These are phyloP conservation scores for Botryosphaeria dothidea DNA, from an alignment of 2,329 filamentous ascomycete species.

Conservation along the genomic window DNA sequence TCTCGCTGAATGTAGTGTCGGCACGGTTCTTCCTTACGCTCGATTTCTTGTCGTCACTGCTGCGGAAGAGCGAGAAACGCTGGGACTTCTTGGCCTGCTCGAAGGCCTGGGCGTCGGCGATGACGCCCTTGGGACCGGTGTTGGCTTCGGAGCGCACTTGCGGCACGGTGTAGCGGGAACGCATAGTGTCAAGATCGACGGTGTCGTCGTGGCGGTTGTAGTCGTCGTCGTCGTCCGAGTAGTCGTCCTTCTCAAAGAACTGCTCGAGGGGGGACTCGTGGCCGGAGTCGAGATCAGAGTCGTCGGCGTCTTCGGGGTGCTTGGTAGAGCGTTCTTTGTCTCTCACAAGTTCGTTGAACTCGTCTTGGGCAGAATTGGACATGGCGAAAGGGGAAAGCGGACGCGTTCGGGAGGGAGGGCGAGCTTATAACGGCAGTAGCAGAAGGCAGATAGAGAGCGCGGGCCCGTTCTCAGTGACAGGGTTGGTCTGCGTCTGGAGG, in stretches of 20 bases:
- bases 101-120: slow-evolving; percentile 78
- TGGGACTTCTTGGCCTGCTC: slow-evolving; percentile 57
- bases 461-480: slow-evolving; percentile 13
- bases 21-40: slow-evolving; percentile 19
- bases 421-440: slow-evolving; percentile 16
- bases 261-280: slow-evolving; percentile 41
- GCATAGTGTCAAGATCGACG: slow-evolving; percentile 48
- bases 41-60: slow-evolving; percentile 15
- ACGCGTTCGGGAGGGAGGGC: slow-evolving; percentile 10
- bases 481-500: slow-evolving; percentile 4
- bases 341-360: slow-evolving; percentile 53
- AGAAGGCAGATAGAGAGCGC: slow-evolving; percentile 5
- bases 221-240: slow-evolving; percentile 49
- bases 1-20: slow-evolving; percentile 45
- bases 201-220: slow-evolving; percentile 39
- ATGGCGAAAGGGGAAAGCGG: slow-evolving; percentile 26
- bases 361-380: slow-evolving; percentile 46
- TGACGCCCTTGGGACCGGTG: slow-evolving; percentile 84
- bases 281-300: slow-evolving; percentile 61
- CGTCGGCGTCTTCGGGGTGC: slow-evolving; percentile 51
- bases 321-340: slow-evolving; percentile 44
- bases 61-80: slow-evolving; percentile 30
- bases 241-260: slow-evolving; percentile 60
- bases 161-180: slow-evolving; percentile 58
- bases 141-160: slow-evolving; percentile 67